These are phyloP conservation scores for Cadophora gregata DNA, from an alignment of 2,329 filamentous ascomycete species.

Conservation along the genomic window DNA sequence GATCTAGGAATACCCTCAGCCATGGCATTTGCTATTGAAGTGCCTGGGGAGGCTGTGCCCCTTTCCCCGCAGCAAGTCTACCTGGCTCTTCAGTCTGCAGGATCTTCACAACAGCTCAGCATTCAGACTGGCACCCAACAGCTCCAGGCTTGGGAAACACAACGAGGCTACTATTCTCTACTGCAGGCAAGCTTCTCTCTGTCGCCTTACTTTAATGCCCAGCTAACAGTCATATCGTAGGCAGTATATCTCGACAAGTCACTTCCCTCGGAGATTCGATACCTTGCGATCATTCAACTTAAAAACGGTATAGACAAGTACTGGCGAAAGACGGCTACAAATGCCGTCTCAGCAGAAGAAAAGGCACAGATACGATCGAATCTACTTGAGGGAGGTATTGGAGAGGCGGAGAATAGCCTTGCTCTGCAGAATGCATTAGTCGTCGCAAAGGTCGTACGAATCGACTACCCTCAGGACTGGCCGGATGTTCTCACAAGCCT, in stretches of 20 bases:
- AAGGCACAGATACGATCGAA: slow-evolving; percentile 78
- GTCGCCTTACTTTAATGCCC: neutral
- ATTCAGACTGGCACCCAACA: slow-evolving; percentile 72
- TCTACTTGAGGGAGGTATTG: slow-evolving; percentile 76
- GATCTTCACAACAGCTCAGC: slow-evolving; percentile 65
- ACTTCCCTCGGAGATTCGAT: slow-evolving; percentile 78
- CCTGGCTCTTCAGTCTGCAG: slow-evolving; percentile 67
- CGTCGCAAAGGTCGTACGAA: slow-evolving; percentile 84
- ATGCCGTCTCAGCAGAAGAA: slow-evolving; percentile 75
- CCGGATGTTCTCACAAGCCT: slow-evolving; percentile 65
- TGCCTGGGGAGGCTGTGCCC: slow-evolving; percentile 80
- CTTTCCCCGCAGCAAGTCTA: slow-evolving; percentile 68
- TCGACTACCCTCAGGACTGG: slow-evolving; percentile 92
- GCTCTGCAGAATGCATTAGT: slow-evolving; percentile 89
- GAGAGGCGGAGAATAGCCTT: slow-evolving; percentile 76
- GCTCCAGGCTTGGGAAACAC: slow-evolving; percentile 73
- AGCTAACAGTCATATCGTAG: slow-evolving; percentile 51
- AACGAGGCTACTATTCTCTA: slow-evolving; percentile 68
- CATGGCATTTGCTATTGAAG: slow-evolving; percentile 78
- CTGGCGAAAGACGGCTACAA: slow-evolving; percentile 73
- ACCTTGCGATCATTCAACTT: slow-evolving; percentile 89
- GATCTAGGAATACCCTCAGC: slow-evolving; percentile 8
- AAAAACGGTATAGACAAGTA: slow-evolving; percentile 97
- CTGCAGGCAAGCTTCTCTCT: slow-evolving; percentile 61
- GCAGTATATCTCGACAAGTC: slow-evolving; percentile 81